Conservation (phyloP, 805 yeast genomes). For the Starmerella ratchasimensis region DNA sequence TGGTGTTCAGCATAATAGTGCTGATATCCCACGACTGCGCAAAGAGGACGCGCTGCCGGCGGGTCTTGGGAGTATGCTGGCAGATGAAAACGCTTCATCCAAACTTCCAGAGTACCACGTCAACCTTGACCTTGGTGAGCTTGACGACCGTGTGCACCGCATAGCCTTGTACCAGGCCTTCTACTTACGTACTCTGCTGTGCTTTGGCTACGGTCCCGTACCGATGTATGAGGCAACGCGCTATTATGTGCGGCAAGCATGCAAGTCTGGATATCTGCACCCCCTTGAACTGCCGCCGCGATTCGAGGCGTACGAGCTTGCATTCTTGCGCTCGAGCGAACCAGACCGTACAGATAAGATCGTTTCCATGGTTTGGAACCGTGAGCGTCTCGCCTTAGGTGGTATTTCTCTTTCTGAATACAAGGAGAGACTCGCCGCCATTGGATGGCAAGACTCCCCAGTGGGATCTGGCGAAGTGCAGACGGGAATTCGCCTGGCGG, state of each 20-base stretch:
- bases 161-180: conserved; percentile 14
- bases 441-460: conserved; percentile 15
- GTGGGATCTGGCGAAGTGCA: conserved; percentile 9
- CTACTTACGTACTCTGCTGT: conserved; percentile 12
- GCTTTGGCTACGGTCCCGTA: conserved; percentile 13
- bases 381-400: conserved; percentile 14
- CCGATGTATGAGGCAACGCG: conserved; percentile 3
- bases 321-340: conserved; percentile 9
- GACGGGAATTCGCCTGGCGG: not conserved
- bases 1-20: conserved; percentile 6
- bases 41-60: conserved; percentile 5
- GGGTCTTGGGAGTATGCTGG: conserved; percentile 1
- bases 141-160: conserved; percentile 10
- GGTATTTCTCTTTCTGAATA: conserved; percentile 10
- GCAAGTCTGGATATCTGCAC: conserved; percentile 5
- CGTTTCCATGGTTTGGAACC: conserved; percentile 13
- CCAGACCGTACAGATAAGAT: conserved; percentile 9
- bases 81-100: conserved; percentile 3
- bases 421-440: conserved; percentile 1
- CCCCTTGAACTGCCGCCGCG: conserved; percentile 11
- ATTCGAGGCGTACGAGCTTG: conserved; percentile 13
- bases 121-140: not conserved
- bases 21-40: conserved; percentile 3
- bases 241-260: conserved; percentile 7
- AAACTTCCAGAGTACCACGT: conserved; percentile 3